Evolutionary conservation across 2,329 filamentous ascomycete species (phyloP).

Genomic region (Verticillium nubilum): DNA sequence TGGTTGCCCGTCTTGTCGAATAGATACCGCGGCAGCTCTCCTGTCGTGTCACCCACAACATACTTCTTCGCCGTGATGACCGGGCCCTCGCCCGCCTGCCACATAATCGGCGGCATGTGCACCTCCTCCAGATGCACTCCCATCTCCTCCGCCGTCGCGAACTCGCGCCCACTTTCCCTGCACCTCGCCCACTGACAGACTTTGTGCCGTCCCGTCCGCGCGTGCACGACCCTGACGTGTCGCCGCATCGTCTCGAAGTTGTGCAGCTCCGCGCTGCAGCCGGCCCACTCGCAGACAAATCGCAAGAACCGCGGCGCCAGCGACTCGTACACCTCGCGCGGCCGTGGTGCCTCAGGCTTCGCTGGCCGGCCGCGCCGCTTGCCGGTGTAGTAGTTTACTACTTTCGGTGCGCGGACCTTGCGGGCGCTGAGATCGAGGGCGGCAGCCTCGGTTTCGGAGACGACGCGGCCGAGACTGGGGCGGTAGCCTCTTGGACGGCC

Average conservation of each 20-base stretch:
- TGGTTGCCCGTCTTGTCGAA: conserved; percentile 46
- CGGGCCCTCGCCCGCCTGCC: conserved; percentile 57
- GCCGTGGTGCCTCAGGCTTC: conserved; percentile 29
- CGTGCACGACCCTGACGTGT: conserved; percentile 49
- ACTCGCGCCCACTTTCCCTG: not conserved
- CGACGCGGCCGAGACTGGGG: conserved; percentile 21
- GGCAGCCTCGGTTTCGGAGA: conserved; percentile 7
- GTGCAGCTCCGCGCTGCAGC: conserved; percentile 55
- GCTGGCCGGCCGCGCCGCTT: conserved; percentile 39
- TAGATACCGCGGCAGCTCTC: conserved; percentile 41
- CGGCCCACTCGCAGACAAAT: conserved; percentile 56
- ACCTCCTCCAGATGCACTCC: conserved; percentile 44
- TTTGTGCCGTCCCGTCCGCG: conserved; percentile 10
- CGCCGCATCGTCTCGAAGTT: conserved; percentile 54
- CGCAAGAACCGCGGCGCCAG: conserved; percentile 39
- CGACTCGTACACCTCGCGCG: conserved; percentile 33
- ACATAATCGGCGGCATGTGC: conserved; percentile 49
- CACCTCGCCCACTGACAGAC: conserved; percentile 38
- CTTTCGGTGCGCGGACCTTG: conserved; percentile 20
- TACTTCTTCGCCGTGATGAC: conserved; percentile 9
- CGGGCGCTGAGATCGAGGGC: not conserved
- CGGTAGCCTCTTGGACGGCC: conserved; percentile 46
- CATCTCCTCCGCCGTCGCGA: conserved; percentile 26
- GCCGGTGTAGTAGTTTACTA: conserved; percentile 9
- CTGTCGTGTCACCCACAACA: conserved; percentile 12